A percentile compares a stretch with the other conserved stretches of the same genome.
These are phyloP conservation scores for Picea abies DNA, from an alignment of 83 land plant species.

Conservation along the genomic window DNA sequence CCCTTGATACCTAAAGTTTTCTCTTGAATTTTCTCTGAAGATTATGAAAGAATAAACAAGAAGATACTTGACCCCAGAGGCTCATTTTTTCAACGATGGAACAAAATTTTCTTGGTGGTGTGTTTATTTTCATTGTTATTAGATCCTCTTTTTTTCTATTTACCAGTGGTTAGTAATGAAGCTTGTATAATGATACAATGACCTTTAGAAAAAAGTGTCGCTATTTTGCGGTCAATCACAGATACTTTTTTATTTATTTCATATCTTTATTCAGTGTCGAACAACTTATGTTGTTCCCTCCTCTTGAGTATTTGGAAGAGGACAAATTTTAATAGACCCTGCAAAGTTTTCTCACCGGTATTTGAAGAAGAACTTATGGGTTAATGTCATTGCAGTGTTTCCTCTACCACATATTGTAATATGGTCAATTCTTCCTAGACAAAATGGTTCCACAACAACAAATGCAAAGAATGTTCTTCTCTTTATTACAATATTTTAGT, in stretches of 20 bases:
- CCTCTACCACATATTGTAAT: constrained; percentile 89
- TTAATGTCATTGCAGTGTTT: constrained; percentile 75
- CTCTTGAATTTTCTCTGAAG: constrained; percentile 53
- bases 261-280: constrained; percentile 76
- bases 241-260: constrained; percentile 64
- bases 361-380: constrained; percentile 57
- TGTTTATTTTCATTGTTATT: constrained; percentile 71
- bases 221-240: constrained; percentile 58
- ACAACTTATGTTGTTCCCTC: constrained; percentile 78
- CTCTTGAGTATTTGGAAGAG: constrained; percentile 79
- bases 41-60: constrained; percentile 46
- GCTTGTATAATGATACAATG: constrained; percentile 44
- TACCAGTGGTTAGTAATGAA: constrained; percentile 38
- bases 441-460: constrained; percentile 26
- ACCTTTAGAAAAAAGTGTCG: constrained; percentile 32
- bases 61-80: constrained; percentile 72
- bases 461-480: constrained; percentile 64
- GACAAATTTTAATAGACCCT: constrained; percentile 80
- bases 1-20: constrained; percentile 42
- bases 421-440: constrained; percentile 69
- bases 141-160: constrained; percentile 85
- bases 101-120: constrained; percentile 67
- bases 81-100: constrained; percentile 66
- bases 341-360: constrained; percentile 62
- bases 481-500: constrained; percentile 77